Evolutionary conservation across 176 grass and related monocot species (phyloP), one percentile per base, ranked within the genome.

Genomic region (Eremochloa ophiuroides): DNA sequence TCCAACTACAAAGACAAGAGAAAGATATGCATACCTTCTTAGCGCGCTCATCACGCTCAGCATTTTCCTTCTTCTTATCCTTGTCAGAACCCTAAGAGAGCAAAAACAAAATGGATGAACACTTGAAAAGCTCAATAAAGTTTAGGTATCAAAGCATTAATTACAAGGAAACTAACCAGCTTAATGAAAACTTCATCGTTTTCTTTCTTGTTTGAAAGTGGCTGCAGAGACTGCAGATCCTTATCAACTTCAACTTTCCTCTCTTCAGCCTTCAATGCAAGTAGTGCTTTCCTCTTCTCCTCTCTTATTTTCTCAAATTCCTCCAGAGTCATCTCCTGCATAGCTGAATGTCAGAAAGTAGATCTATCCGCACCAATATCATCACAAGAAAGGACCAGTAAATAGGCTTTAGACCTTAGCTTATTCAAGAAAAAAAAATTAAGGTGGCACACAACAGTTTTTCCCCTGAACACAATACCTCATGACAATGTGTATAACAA

Each of bases 241-340:
- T 98, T 98, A 28, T 98, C 95, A 66, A 94, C 55, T 71, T 88
- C 88, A 47, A 94, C 92, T 81, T 91, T 98, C 64, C 92, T 93
- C 86, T 98, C 95, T 74, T 91, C 90, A 5, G 69, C 27, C 75
- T 94, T 98, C 74, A 89, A 12, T 26, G 92, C 83, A 73, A 94
- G 81, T 10, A 94, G 77, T 37, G 92, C 89, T 73, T 98, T 94
- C 51, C 92, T 80, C 59, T 82, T 93, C 75, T 98, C 92, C 82
- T 94, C 95, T 66, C 59, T 87, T 62, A 98, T 46, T 80, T 98
- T 98, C 71, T 98, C 95, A 81, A 79, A 98, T 72, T 98, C 95
- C 43, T 98, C 92, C 40, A 94, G 80, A 44, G 92, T 98, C 92
- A 92, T 98, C 69, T 98, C 95, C 95, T 98, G 60, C 10, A 61